phyloP scores from a whole-genome alignment of 441 rosid species.

The Gossypium trilobum region DNA sequence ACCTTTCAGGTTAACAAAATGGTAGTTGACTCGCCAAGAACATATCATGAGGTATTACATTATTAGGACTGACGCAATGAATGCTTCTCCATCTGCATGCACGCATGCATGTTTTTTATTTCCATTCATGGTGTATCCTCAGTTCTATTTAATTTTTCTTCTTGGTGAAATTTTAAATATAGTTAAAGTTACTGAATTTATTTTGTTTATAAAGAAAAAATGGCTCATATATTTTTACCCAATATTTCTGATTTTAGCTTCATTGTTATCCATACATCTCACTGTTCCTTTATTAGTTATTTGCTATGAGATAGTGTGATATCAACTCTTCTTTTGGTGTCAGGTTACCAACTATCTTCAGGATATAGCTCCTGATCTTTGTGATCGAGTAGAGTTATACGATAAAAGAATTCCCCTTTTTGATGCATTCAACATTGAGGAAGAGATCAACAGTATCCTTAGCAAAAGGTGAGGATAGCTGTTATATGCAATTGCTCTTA shows the following conservation, averaged over 20 bases:
- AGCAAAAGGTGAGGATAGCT: conserved; percentile 67
- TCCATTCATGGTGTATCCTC: background rate
- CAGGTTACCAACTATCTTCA: conserved; percentile 94
- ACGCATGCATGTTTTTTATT: background rate
- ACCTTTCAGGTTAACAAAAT: conserved; percentile 61
- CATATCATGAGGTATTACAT: conserved; percentile 74
- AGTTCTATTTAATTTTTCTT: background rate
- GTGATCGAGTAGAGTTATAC: conserved; percentile 73
- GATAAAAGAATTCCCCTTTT: conserved; percentile 70
- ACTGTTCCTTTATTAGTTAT: background rate
- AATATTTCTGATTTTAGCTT: background rate
- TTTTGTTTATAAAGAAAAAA: background rate
- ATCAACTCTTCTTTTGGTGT: conserved; percentile 11
- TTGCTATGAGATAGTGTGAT: background rate
- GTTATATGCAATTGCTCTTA: conserved; percentile 1
- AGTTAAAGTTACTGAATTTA: background rate
- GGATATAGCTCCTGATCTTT: conserved; percentile 90
- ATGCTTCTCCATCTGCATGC: conserved; percentile 9
- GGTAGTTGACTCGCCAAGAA: conserved; percentile 88
- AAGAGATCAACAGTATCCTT: conserved; percentile 72
- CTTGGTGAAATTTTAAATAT: background rate
- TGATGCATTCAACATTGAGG: conserved; percentile 77
- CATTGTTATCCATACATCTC: background rate
- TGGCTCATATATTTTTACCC: background rate
- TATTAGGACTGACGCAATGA: background rate